A percentile compares a stretch with the other conserved stretches of the same genome.
Evolutionary conservation across 768 basidiomycete genomes (phyloP).

Genomic region (Trametes villosa): DNA sequence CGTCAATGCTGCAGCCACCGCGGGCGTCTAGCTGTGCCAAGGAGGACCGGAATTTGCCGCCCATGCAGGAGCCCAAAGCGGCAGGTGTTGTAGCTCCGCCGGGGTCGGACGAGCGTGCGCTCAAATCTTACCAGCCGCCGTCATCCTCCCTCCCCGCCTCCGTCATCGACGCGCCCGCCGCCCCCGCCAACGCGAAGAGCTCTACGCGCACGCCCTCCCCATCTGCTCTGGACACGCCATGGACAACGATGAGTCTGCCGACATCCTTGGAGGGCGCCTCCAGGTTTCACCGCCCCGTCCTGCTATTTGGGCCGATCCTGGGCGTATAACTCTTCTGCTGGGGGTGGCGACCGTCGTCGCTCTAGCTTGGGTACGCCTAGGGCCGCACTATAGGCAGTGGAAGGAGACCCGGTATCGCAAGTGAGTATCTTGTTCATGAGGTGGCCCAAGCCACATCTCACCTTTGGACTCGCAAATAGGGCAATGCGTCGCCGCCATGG

Average conservation of each 20-base stretch:
- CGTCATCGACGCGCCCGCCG: conserved; percentile 8
- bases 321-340: conserved; percentile 20
- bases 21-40: too few species aligned
- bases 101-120: conserved; percentile 9
- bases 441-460: conserved; percentile 4
- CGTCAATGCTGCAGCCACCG: too few species aligned
- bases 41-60: conserved; percentile 3
- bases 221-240: conserved; percentile 43
- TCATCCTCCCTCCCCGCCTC: conserved; percentile 13
- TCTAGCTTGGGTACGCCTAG: conserved; percentile 25
- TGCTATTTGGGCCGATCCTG: conserved; percentile 36
- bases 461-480: conserved; percentile 40
- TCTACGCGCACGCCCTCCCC: conserved; percentile 11
- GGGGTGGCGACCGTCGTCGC: conserved; percentile 14
- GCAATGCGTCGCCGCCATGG: conserved; percentile 77
- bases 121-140: conserved; percentile 13
- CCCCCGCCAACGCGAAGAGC: conserved; percentile 27
- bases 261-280: conserved; percentile 67
- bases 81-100: conserved; percentile 25
- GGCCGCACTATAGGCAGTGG: conserved; percentile 55
- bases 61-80: conserved; percentile 8
- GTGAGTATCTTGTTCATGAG: conserved; percentile 45
- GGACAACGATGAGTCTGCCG: conserved; percentile 63
- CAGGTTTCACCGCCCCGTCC: conserved; percentile 40
- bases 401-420: conserved; percentile 67